phyloP scores from a whole-genome alignment of 2,329 filamentous ascomycete species.

The Penicillium expansum region DNA sequence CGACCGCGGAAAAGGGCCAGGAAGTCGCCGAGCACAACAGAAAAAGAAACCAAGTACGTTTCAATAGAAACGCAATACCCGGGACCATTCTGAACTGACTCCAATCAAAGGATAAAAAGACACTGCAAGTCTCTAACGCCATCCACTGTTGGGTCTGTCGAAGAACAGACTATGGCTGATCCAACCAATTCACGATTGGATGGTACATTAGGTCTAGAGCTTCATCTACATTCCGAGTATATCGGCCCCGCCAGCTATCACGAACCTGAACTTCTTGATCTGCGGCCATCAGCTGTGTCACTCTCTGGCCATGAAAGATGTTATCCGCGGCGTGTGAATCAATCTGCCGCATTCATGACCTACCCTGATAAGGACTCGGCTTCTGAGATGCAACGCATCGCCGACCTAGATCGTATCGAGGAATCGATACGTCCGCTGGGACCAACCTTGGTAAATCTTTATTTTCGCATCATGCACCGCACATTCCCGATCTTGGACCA shows the following conservation, averaged over 20 bases:
- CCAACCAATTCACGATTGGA: background rate
- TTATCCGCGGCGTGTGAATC: background rate
- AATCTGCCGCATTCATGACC: background rate
- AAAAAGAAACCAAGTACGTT: background rate
- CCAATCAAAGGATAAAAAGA: background rate
- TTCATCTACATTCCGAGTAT: background rate
- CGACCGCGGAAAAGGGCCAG: slow-evolving; percentile 20
- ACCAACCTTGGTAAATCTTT: background rate
- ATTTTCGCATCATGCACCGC: background rate
- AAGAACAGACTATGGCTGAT: background rate
- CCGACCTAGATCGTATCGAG: background rate
- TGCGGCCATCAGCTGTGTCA: background rate
- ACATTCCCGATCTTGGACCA: background rate
- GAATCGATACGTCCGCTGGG: background rate
- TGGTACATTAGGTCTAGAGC: background rate
- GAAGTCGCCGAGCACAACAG: background rate
- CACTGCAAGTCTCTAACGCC: background rate
- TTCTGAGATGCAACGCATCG: background rate
- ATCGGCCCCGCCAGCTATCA: background rate
- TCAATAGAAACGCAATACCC: background rate
- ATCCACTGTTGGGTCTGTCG: background rate
- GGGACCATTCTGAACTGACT: background rate
- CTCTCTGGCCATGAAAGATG: background rate
- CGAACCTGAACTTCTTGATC: background rate
- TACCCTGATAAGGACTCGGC: background rate